Evolutionary conservation across 805 yeast genomes (phyloP), one percentile per base, ranked within the genome.

Genomic region (Gaillardinia entomophila): DNA sequence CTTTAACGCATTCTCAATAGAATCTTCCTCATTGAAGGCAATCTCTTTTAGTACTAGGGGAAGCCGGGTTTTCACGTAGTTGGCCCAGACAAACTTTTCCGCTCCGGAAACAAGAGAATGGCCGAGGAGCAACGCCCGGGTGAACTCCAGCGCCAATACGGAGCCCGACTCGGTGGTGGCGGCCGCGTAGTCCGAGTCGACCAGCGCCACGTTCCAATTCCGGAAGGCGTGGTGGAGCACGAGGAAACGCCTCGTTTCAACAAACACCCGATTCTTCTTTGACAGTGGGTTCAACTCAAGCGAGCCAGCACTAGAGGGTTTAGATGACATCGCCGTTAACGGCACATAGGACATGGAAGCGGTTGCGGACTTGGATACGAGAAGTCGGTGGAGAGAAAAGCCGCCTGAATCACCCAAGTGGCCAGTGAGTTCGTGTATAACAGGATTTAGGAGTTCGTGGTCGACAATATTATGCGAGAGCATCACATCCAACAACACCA

Each of bases 1-100:
- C 14, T 35, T 15, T 6, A 45, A 37, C 3, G 47, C 50, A 19
- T 36, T 40, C 24, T 50, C 52, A 8, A 49, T 20, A 17, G 40
- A 30, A 24, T 42, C 48, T 12, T 40, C 40, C 4, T 35, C 30
- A 11, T 26, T 15, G 22, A 19, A 10, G 8, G 6, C 22, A 10
- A 19, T 10, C 10, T 19, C 10, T 6, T 19, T 6, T 6, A 19
- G 26, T 12, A 10, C 14, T 8, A 6, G 5, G 26, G 26, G 26
- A 12, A 24, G 12, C 10, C 22, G 6, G 22, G 26, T 24, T 8
- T 16, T 19, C 18, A 44, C 36, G 4, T 32, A 27, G 4, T 32
- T 18, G 11, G 31, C 12, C 7, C 35, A 24, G n/a, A 43, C 16
- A 7, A 32, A 31, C 16, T 24, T 24, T n/a, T 24, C 26, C 10